These are phyloP conservation scores for Candida pseudocylindracea DNA, from an alignment of 1,139 yeast species.

Conservation along the genomic window DNA sequence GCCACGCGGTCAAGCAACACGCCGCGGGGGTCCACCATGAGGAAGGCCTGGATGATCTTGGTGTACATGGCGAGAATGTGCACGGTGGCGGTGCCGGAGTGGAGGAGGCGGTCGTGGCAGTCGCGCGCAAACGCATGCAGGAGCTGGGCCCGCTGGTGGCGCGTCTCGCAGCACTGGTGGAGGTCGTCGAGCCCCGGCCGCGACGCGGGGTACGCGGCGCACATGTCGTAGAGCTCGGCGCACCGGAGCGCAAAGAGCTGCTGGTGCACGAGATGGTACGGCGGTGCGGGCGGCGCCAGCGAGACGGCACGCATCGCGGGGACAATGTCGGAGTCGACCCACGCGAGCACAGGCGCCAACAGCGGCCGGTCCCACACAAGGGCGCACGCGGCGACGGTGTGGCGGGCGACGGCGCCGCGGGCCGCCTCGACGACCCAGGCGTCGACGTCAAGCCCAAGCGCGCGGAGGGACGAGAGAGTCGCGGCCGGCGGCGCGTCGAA, in stretches of 20 bases:
- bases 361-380: constrained; percentile 19
- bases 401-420: constrained; percentile 14
- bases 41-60: constrained; percentile 48
- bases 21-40: constrained; percentile 73
- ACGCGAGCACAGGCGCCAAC: constrained; percentile 13
- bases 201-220: constrained; percentile 35
- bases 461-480: too few species aligned
- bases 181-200: constrained; percentile 41
- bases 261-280: constrained; percentile 14
- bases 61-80: constrained; percentile 54
- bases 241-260: constrained; percentile 30
- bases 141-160: constrained; percentile 10
- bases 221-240: constrained; percentile 42
- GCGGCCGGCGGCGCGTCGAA: too few species aligned
- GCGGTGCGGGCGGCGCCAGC: too few species aligned
- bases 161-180: constrained; percentile 19
- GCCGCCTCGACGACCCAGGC: constrained; percentile 14
- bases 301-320: constrained; percentile 9
- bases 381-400: constrained; percentile 13
- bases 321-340: constrained; percentile 15
- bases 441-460: too few species aligned
- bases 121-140: constrained; percentile 28
- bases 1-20: constrained; percentile 60
- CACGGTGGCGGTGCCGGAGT: constrained; percentile 67
- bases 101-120: constrained; percentile 33